phyloP scores from a whole-genome alignment of 768 basidiomycete species.

The Lanmaoa pseudosensibilis region DNA sequence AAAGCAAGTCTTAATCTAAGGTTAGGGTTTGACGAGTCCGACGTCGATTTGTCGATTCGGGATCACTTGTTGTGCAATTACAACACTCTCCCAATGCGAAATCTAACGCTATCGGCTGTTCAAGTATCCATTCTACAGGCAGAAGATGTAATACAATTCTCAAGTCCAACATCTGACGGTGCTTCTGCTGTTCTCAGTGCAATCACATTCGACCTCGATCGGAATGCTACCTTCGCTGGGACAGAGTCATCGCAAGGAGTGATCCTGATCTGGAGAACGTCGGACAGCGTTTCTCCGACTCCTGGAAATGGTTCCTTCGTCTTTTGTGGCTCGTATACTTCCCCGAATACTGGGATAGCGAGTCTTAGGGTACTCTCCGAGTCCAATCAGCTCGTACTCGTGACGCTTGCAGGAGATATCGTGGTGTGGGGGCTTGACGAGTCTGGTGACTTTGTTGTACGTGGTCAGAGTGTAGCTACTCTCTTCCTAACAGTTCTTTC shows the following conservation, averaged over 20 bases:
- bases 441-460: constrained; percentile 41
- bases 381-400: constrained; percentile 58
- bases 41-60: background rate
- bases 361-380: constrained; percentile 74
- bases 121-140: constrained; percentile 15
- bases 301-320: constrained; percentile 9
- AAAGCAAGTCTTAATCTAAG: constrained; percentile 5
- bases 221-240: constrained; percentile 56
- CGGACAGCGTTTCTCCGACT: constrained; percentile 14
- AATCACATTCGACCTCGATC: constrained; percentile 62
- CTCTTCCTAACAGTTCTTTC: constrained; percentile 6
- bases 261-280: constrained; percentile 57
- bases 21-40: constrained; percentile 16
- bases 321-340: constrained; percentile 26
- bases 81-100: constrained; percentile 47
- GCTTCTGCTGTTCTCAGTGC: constrained; percentile 41
- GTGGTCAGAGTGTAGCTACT: constrained; percentile 17
- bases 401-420: constrained; percentile 83
- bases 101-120: constrained; percentile 47
- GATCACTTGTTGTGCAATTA: background rate
- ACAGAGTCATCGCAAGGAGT: constrained; percentile 60
- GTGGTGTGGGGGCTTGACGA: constrained; percentile 60
- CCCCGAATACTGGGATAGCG: constrained; percentile 46
- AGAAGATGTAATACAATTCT: constrained; percentile 15
- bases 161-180: constrained; percentile 16